Base-by-base conservation (phyloP, 306 rosid genomes). In the Quercus cerris region DNA sequence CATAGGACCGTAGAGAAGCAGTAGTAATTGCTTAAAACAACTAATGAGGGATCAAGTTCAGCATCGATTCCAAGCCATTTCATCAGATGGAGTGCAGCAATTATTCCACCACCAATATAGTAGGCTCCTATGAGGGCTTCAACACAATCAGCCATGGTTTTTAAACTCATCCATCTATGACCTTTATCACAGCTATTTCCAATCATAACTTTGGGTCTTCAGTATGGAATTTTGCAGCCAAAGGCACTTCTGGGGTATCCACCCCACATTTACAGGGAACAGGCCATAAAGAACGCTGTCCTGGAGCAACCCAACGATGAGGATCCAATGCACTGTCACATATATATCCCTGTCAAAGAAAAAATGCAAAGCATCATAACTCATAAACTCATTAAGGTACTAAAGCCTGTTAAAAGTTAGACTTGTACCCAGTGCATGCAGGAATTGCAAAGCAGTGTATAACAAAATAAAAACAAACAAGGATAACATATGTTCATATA, bases 51-150 rank as follows among this genome's bases (percentile, higher is more conserved):
- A 44, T 89, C 96, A 77, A 89, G 92, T 54, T 90, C 97, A 15
- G 90, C 82, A 58, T 86, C 94, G 83, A 95, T 76, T 25, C 89
- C 86, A 35, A 91, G 85, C 98, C 99, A 95, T 77, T 90, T 95
- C 91, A 95, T 91, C 81, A 90, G 54, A 82, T 88, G 91, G 78
- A 93, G 80, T 66, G 97, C 88, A 76, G 96, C 97, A 85, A 80
- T 6, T 71, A 91, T 81, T 56, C 99, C 99, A 75, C 97, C 96
- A 33, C 83, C 88, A 33, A 91, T 89, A 84, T 86, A 88, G 83
- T 95, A 93, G 2, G 98, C 99, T 70, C 98, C 99, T 57, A 95
- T 85, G 30, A 95, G 90, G 84, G 98, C 97, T 90, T 95, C 99
- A 76, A 86, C 96, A 75, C 98, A 93, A 82, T 95, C 99, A 46